Conservation (phyloP, 2,329 filamentous ascomycete genomes). For the Colletotrichum orchidophilum region DNA sequence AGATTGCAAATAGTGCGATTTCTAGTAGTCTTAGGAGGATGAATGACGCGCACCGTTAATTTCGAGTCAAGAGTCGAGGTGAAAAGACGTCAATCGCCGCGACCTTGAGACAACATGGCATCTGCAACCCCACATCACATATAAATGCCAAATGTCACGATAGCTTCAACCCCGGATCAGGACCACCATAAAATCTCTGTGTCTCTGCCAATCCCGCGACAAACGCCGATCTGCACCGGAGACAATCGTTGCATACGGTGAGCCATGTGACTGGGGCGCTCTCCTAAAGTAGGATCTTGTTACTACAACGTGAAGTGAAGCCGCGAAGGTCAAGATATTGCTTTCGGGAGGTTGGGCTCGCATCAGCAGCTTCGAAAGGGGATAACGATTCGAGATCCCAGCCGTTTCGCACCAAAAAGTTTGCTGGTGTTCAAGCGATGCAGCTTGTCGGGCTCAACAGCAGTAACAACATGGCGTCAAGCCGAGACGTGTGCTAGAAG, state of each 20-base stretch:
- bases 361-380: too few relatives aligned
- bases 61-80: background rate
- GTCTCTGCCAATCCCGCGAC: background rate
- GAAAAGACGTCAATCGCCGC: background rate
- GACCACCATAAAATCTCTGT: background rate
- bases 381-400: too few relatives aligned
- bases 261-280: background rate
- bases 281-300: too few relatives aligned
- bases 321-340: background rate
- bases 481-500: too few relatives aligned
- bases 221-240: background rate
- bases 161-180: conserved; percentile 24
- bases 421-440: too few relatives aligned
- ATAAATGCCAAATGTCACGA: conserved; percentile 13
- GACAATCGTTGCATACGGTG: background rate
- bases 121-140: conserved; percentile 22
- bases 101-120: background rate
- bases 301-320: background rate
- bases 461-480: background rate
- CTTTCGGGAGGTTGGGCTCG: background rate
- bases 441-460: too few relatives aligned
- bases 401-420: too few relatives aligned
- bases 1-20: background rate
- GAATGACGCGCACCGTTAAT: background rate
- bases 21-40: too few relatives aligned